Evolutionary conservation across 2,329 filamentous ascomycete species (phyloP), one percentile per base, ranked within the genome.

Genomic region (Gaeumannomyces sp.): DNA sequence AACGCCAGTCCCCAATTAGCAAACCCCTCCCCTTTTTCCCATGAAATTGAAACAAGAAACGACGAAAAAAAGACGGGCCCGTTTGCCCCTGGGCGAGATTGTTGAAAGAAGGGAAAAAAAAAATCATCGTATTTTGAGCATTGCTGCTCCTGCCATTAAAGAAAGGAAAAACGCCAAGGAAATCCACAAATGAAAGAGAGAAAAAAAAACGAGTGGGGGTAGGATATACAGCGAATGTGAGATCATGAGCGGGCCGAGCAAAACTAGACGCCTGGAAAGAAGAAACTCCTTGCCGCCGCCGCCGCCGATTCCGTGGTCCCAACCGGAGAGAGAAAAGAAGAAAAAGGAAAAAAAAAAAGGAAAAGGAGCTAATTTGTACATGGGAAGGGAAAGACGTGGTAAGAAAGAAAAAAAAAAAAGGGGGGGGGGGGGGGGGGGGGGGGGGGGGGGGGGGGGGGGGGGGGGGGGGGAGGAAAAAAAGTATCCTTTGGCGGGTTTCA

Each of bases 341-440:
- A 60, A 60, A 22, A 11, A 60, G 13, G 22, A 35, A 60, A 60
- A 60, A 14, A 35, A 13, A 25, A 8, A 35, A 33, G 11, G 22
- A 38, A 6, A 38, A 56, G 27, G 31, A 58, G 14, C 31, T 45
- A 25, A 61, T 19, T 61, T 61, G n/a, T 61, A 61, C 60, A 58
- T 27, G 62, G 28, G 33, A 59, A 38, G 33, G 11, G 50, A 63
- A 63, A 13, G 22, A 11, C 1, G 3, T 29, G 35, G 2, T 38
- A 35, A 10, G 11, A 13, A 35, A n/a, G n/a, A n/a, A 35, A 35
- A 10, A 35, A 3, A 10, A 8, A 33, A 35, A 35, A 1, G 38
- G 22, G 45, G 19, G 33, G 8, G 4, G 31, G 31, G 31, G 8
- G 31, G 38, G 38, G 16, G 19, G 8, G 19, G 14, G 19, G 16